Evolutionary conservation across 306 rosid genomes (phyloP), one percentile per base, ranked within the genome.

Genomic region (Coriaria nepalensis): DNA sequence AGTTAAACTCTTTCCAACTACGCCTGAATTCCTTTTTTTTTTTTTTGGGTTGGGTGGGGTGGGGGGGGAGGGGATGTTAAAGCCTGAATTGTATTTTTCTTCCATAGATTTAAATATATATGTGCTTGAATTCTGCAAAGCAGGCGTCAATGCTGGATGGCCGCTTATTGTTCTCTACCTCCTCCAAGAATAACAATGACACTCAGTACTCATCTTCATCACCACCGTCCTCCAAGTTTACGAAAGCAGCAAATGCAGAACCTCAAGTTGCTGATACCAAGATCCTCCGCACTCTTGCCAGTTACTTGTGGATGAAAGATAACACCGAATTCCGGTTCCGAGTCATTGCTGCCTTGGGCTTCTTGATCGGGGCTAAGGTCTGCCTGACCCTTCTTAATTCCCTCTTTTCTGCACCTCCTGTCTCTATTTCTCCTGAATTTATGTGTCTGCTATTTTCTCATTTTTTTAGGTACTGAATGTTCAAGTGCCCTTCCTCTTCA

Each of bases 401-500:
- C 13, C 43, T 45, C 49, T 29, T 14, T 8, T n/a, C 33, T 50
- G n/a, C 12, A 36, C 37, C 35, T n/a, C 37, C 20, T 57, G 42
- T 14, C 6, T 42, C 6, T 57, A 37, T 15, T 29, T 57, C 33
- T 40, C 58, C 46, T 63, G n/a, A n/a, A n/a, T n/a, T n/a, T n/a
- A n/a, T n/a, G n/a, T n/a, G n/a, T n/a, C n/a, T n/a, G n/a, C n/a
- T n/a, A n/a, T n/a, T n/a, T n/a, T n/a, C n/a, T n/a, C n/a, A n/a
- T n/a, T n/a, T n/a, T n/a, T 68, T 58, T 77, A 85, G 95, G 86
- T 90, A 59, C 62, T 90, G 78, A 90, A 90, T 73, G 94, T 90
- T 61, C 95, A 90, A 68, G 98, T 90, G 47, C 98, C 98, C 20
- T 90, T 90, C 77, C 72, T 90, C 45, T 90, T 90, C 79, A 90